These are phyloP conservation scores for Polytolypa hystricis DNA, from an alignment of 2,329 filamentous ascomycete genomes.

Conservation along the genomic window DNA sequence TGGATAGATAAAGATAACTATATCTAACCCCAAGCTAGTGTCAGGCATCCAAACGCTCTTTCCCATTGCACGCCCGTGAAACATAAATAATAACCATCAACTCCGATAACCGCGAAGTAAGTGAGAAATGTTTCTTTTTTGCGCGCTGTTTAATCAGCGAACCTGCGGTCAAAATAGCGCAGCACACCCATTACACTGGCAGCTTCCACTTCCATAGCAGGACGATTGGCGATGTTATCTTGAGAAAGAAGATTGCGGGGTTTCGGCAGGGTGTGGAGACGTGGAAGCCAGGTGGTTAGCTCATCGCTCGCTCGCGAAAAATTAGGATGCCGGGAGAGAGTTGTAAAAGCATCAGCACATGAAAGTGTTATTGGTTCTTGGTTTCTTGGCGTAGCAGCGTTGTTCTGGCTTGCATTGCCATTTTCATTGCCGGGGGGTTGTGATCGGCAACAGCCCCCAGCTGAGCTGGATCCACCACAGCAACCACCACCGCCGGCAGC, in stretches of 20 bases:
- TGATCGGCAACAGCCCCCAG: conserved; percentile 52
- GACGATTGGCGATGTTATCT: conserved; percentile 21
- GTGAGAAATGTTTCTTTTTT: no score
- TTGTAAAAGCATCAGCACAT: conserved; percentile 69
- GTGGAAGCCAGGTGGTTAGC: conserved; percentile 63
- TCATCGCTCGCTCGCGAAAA: conserved; percentile 65
- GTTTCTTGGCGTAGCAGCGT: conserved; percentile 20
- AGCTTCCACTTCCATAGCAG: conserved; percentile 66
- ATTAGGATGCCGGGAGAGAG: conserved; percentile 62
- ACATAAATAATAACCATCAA: no score
- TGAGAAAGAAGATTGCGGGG: conserved; percentile 24
- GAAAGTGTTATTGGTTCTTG: conserved; percentile 48
- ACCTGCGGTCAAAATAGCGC: conserved; percentile 67
- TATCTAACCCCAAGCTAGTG: no score
- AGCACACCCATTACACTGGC: conserved; percentile 79
- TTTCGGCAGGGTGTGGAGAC: conserved; percentile 49
- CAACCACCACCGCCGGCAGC: conserved; percentile 38
- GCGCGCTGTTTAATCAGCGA: conserved; percentile 42
- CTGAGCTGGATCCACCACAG: conserved; percentile 48
- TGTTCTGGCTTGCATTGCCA: conserved; percentile 14
- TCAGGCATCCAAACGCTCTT: no score
- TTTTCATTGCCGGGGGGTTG: conserved; percentile 18
- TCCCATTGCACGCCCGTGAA: no score
- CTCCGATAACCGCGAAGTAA: no score
- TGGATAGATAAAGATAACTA: no score